These are phyloP conservation scores for Glycine latifolia DNA, from an alignment of 306 rosid genomes.

Conservation along the genomic window DNA sequence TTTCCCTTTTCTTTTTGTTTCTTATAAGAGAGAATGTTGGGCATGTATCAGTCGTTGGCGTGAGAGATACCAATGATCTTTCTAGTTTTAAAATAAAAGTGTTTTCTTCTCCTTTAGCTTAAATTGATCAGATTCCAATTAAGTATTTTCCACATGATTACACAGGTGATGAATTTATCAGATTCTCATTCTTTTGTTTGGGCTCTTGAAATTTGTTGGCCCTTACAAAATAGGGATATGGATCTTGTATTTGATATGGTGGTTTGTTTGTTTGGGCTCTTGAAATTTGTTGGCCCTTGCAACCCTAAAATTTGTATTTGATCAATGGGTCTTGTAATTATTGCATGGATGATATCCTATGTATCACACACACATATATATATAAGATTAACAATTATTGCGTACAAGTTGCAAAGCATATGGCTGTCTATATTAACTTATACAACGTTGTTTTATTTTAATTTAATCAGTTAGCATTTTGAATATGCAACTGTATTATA, in stretches of 20 bases:
- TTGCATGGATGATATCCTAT: background rate
- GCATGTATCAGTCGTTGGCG: constrained; percentile 45
- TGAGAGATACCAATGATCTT: constrained; percentile 45
- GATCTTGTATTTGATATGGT: too few species aligned
- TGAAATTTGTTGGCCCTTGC: background rate
- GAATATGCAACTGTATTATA: too few species aligned
- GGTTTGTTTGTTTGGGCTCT: constrained; percentile 34
- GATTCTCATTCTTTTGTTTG: constrained; percentile 41
- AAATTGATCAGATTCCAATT: background rate
- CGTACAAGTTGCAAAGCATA: background rate
- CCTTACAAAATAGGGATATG: background rate
- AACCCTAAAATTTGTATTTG: background rate
- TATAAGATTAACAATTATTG: too few species aligned
- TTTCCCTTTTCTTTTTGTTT: background rate
- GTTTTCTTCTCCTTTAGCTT: constrained; percentile 14
- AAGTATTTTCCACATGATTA: constrained; percentile 32
- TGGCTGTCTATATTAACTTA: too few species aligned
- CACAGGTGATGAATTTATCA: constrained; percentile 13
- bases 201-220: background rate
- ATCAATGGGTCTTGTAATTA: constrained; percentile 26
- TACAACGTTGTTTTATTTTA: too few species aligned
- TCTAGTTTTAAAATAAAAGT: background rate
- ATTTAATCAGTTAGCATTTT: too few species aligned
- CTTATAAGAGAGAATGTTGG: constrained; percentile 21
- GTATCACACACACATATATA: too few species aligned